Base-by-base conservation (phyloP, 1,139 yeast genomes). In the Suhomyces taliae region DNA sequence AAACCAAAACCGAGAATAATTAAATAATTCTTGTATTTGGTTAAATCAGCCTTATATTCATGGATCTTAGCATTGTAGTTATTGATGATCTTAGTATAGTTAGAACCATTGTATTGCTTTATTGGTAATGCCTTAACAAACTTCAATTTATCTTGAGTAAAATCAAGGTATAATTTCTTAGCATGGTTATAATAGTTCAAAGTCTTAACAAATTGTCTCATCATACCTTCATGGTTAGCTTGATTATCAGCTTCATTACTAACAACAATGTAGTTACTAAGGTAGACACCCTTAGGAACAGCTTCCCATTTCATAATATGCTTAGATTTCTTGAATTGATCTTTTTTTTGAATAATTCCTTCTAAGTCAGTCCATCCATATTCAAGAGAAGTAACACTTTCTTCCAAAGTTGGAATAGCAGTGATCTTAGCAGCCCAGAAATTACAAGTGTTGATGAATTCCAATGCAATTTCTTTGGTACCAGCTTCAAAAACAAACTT, bases 351-450 rank as follows among this genome's bases (percentile, higher is more conserved):
- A 44, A 67, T 62, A 43, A 73, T 59, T 14, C 54, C 66, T 56
- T 81, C 83, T 65, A 62, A 67, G 57, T 65, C 66, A 50, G 70
- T 79, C 97, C 96, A 90, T 5, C 97, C 97, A 61, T 83, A 89
- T 58, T 90, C 96, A 40, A 83, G 78, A 39, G 87, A 86, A 2
- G 90, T 79, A 10, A 88, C 81, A 49, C 88, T 70, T 55, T 75
- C 79, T 55, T 76, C 81, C 53, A 69, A 64, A 1, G 80, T 65
- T n/a, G 96, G 96, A 31, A 87, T 84, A 12, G 90, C 86, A 11
- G 95, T 85, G 34, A 86, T 81, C 54, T 93, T 78, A 3, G 95
- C 87, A 2, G 96, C 90, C 97, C 97, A 90, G 64, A 88, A 90
- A 65, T 90, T 90, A 66, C 95, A 85, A 2, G 93, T 79, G 55